Base-by-base conservation (phyloP, 2,329 filamentous ascomycete species). In the Ophiostoma angusticollis region DNA sequence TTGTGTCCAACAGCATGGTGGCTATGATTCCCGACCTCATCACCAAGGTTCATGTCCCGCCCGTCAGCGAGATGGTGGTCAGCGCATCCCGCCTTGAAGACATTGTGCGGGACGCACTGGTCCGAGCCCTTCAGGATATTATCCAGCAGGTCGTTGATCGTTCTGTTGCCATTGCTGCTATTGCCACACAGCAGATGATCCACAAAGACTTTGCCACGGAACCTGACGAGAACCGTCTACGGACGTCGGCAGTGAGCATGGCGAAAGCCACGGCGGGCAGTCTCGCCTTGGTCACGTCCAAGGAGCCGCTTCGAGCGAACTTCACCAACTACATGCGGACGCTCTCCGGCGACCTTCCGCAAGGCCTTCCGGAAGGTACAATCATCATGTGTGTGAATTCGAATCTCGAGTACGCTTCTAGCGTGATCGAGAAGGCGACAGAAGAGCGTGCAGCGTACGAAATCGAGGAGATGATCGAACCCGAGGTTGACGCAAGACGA, bases 351-450 rank as follows among this genome's bases (percentile, higher is more conserved):
- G 75, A 79, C 27, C 71, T 93, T 27, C 78, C 84, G 39, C 81
- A 84, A 38, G 83, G 84, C 13, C 71, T 98, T 45, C 85, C 91
- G 0, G 91, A 98, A 61, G 91, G 91, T 6, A 84, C 91, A 23
- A 91, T 98, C 45, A 74, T 96, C 41, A 95, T 98, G 84, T 96
- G 93, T 59, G 89, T 98, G 45, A 98, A 96, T 57, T 89, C 93
- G 48, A 98, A 98, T 56, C 71, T 98, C 22, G 91, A 98, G 50
- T 72, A 86, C 29, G 89, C 93, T 33, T 96, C 91, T 54, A 81
- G 75, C 50, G 84, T 95, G 46, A 93, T 98, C 32, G 91, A 98
- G 59, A 86, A 91, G 58, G 87, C 91, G 37, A 93, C 91, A 3
- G 89, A 96, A 57, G 84, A 93, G 52, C 83, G 89, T 45, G 91